These are phyloP conservation scores for Colletotrichum orbiculare DNA, from an alignment of 2,329 filamentous ascomycete species.

Conservation along the genomic window DNA sequence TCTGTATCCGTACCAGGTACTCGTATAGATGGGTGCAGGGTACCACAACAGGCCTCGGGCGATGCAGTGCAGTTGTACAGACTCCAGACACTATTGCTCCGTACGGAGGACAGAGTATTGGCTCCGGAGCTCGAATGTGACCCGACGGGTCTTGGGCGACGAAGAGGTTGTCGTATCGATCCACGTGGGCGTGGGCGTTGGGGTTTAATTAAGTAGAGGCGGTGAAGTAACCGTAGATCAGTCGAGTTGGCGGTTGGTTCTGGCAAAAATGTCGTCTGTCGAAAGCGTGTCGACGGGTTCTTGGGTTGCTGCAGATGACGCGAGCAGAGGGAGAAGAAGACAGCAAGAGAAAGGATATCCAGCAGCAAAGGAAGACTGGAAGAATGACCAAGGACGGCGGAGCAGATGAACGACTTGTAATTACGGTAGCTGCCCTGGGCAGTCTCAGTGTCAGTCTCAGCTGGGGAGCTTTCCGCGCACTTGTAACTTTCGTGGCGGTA, in stretches of 20 bases:
- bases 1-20: constrained; percentile 13
- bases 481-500: neutral
- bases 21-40: constrained; percentile 30
- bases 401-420: constrained; percentile 15
- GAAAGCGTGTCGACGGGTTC: neutral
- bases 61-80: constrained; percentile 17
- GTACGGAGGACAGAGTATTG: no score
- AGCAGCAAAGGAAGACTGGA: neutral
- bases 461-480: no score
- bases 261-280: neutral
- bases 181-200: constrained; percentile 18
- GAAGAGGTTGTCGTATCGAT: constrained; percentile 6
- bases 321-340: constrained; percentile 4
- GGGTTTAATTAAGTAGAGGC: constrained; percentile 5
- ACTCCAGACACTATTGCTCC: no score
- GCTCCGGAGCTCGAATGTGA: no score
- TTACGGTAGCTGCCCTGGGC: no score
- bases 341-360: constrained; percentile 6
- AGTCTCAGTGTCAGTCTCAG: no score
- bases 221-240: neutral
- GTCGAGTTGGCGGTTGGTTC: neutral
- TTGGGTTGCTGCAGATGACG: neutral
- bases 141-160: neutral
- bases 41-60: constrained; percentile 27
- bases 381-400: constrained; percentile 11